Evolutionary conservation across 352 stramenopile species (phyloP), one percentile per base, ranked within the genome.

Genomic region (Phytophthora megakarya): DNA sequence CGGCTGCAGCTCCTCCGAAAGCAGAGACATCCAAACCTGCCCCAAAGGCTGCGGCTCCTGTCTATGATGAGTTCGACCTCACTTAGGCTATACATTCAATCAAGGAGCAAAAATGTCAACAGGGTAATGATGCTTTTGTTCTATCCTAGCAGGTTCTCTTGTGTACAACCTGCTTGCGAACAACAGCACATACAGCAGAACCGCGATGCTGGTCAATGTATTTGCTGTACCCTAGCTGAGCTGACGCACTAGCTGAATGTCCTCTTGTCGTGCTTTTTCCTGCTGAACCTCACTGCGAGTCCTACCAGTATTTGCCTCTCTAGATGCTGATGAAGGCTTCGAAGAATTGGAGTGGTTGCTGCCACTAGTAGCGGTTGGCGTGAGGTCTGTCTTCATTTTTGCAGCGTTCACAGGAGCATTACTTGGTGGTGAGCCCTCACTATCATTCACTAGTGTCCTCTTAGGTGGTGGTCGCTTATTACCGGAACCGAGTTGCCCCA

Each of bases 21-120:
- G 48, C 63, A 37, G 43, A 62, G 13, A 23, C 60, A 5, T 44
- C 64, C 18, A 65, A 75, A 48, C 39, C 59, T 12, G 25, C 40
- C 1, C 15, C 51, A 2, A 73, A 66, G 39, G 50, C 28, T 38
- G 56, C 66, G n/a, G 52, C 63, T 25, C 54, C 54, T 22, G 55
- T 76, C 37, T 75, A 90, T 23, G 84, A 91, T 33, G 84, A 90
- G 55, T 85, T 92, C 38, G 84, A 93, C 53, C 75, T 93, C 26
- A 93, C 84, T 32, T 93, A 84, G 61, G 23, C 30, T 52, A 19
- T n/a, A 23, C 45, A 23, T 58, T 38, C 38, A 61, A 35, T n/a
- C 22, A 44, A 22, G 56, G 18, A 64, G 30, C 51, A 51, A 53
- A 38, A 18, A 21, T 63, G 26, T 54, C 33, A 48, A 60, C 23